Conservation (phyloP, 2,329 filamentous ascomycete species). For the Pseudogymnoascus sp. region DNA sequence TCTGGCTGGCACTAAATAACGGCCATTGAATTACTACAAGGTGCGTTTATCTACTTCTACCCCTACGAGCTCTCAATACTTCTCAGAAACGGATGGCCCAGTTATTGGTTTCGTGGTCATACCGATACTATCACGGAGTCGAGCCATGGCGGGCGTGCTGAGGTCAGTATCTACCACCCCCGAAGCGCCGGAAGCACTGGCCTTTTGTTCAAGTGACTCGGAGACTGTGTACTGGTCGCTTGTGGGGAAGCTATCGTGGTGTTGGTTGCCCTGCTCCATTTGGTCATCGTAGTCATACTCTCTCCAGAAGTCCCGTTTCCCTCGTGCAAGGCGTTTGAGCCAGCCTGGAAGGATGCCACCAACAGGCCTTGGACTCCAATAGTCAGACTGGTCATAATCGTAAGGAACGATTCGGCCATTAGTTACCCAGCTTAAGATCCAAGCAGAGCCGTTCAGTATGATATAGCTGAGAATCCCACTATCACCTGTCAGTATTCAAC, state of each 20-base stretch:
- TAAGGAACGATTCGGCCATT: slow-evolving; percentile 66
- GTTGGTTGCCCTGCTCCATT: background rate
- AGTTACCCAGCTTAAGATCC: slow-evolving; percentile 59
- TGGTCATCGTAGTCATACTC: slow-evolving; percentile 28
- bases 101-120: background rate
- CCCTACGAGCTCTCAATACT: background rate
- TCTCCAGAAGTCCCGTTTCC: slow-evolving; percentile 71
- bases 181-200: background rate
- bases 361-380: slow-evolving; percentile 71
- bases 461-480: slow-evolving; percentile 70
- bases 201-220: background rate
- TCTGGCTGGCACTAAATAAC: background rate
- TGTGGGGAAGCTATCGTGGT: background rate
- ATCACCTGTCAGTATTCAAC: background rate
- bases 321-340: slow-evolving; percentile 56
- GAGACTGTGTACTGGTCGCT: background rate
- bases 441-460: slow-evolving; percentile 66
- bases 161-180: background rate
- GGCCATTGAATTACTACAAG: background rate
- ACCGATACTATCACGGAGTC: background rate
- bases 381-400: slow-evolving; percentile 71
- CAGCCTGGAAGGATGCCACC: slow-evolving; percentile 74
- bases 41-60: background rate
- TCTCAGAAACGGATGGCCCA: background rate
- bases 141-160: slow-evolving; percentile 1